phyloP scores from a whole-genome alignment of 331 rosid genomes.

The Malus hybrid region DNA sequence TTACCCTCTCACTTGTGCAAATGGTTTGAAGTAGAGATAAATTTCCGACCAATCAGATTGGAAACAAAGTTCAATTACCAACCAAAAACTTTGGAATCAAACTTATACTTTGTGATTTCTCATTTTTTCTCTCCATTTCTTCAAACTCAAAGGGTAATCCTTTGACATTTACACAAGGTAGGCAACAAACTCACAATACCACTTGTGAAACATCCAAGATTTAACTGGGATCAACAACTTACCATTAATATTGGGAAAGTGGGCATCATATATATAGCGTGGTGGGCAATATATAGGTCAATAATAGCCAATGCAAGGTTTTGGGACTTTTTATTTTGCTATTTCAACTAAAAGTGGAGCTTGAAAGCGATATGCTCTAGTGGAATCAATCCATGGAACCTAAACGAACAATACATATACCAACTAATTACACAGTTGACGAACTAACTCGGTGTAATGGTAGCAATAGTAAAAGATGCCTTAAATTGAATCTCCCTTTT shows the following conservation, averaged over 20 bases:
- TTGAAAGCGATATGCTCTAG: not conserved
- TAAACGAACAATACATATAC: not conserved
- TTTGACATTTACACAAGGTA: not conserved
- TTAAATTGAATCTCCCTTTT: not conserved
- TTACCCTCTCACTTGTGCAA: not conserved
- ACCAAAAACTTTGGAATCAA: not conserved
- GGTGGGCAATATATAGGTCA: not conserved
- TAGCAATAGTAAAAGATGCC: not conserved
- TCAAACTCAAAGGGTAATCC: not conserved
- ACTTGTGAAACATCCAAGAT: not conserved
- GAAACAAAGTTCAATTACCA: not conserved
- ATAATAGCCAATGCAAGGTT: not conserved
- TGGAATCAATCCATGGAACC: not conserved
- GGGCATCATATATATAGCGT: not conserved
- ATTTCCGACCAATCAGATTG: not conserved
- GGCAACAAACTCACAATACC: not conserved
- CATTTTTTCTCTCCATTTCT: not conserved
- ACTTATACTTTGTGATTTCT: too few species aligned
- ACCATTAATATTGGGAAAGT: not conserved
- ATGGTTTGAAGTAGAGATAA: not conserved
- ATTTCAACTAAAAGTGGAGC: not conserved
- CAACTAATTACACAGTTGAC: not conserved
- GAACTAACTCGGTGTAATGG: not conserved
- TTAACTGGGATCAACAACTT: not conserved
- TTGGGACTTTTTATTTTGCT: not conserved